Evolutionary conservation across 306 rosid genomes (phyloP), one percentile per base, ranked within the genome.

Genomic region (Datisca glomerata): DNA sequence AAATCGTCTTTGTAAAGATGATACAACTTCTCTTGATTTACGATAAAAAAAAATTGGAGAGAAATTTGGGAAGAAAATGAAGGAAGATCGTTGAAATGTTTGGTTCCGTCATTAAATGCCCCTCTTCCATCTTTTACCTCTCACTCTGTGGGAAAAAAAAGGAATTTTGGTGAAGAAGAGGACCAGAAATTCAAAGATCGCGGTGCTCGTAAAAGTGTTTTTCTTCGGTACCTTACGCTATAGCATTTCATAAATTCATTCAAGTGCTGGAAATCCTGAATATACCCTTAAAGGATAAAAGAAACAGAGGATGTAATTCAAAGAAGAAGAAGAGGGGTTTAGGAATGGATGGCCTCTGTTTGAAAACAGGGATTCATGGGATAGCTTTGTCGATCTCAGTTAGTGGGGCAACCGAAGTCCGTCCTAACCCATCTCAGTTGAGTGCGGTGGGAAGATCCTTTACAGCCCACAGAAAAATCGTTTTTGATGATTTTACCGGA

Each of bases 341-440:
- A n/a, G 22, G 22, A 38, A 89, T 89, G 86, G 95, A 83, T 50
- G 46, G 69, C 21, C 47, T 84, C 62, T 80, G 73, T 47, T 53
- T 84, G 53, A 80, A 74, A 60, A 40, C 63, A 7, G 77, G 78
- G 43, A 65, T 76, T 45, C 60, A 47, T 38, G 74, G 68, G 9
- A 51, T 79, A 3, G 24, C 81, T 23, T 66, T 89, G 5, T 8
- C 91, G 54, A 77, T 89, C 60, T 48, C 85, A 5, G 57, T 62
- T 1, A 45, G 27, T 12, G 85, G 76, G 1, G 69, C 75, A 2
- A 14, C 70, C 15, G 97, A 87, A 5, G 58, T 63, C 41, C 83
- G 94, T 6, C 24, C 73, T 7, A 61, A 47, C 35, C 68, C 73
- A 11, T 59, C 81, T 39, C 78, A 68, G 40, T 62, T 79, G 8